A percentile compares a stretch with the other conserved stretches of the same genome.
Conservation (phyloP, 2,329 filamentous ascomycete species). For the Plectosphaerella cucumerina region DNA sequence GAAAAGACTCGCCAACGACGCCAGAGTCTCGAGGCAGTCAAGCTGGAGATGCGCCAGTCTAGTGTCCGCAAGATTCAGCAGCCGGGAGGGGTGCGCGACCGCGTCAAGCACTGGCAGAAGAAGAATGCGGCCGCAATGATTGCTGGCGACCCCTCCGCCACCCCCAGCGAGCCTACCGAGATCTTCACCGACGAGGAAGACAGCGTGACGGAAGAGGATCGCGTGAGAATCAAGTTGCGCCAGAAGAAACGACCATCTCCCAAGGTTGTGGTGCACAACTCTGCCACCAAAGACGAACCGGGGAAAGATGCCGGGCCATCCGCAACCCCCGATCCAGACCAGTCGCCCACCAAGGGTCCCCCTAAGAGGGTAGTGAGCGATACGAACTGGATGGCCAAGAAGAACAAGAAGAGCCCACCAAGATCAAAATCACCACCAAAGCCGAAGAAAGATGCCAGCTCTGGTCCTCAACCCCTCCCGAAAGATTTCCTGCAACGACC, state of each 20-base stretch:
- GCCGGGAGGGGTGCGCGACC: constrained; percentile 67
- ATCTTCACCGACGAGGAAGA: constrained; percentile 56
- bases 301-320: constrained; percentile 20
- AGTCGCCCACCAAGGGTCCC: constrained; percentile 42
- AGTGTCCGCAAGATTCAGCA: constrained; percentile 55
- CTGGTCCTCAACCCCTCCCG: constrained; percentile 41
- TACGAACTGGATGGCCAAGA: constrained; percentile 74
- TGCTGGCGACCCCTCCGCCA: constrained; percentile 44
- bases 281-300: constrained; percentile 21
- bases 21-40: constrained; percentile 46
- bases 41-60: constrained; percentile 50
- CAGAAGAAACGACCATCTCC: constrained; percentile 35
- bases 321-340: constrained; percentile 11
- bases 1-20: constrained; percentile 51
- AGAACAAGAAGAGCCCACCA: constrained; percentile 45
- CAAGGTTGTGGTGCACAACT: constrained; percentile 24
- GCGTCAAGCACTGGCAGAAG: constrained; percentile 83
- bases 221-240: constrained; percentile 51
- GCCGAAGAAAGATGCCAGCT: constrained; percentile 22
- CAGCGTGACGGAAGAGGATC: constrained; percentile 58
- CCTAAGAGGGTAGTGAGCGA: constrained; percentile 91
- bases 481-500: constrained; percentile 54
- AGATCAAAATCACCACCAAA: constrained; percentile 33
- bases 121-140: constrained; percentile 64
- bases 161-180: constrained; percentile 56